Evolutionary conservation across 805 yeast genomes (phyloP).

Genomic region (Myxozyma sirexii): DNA sequence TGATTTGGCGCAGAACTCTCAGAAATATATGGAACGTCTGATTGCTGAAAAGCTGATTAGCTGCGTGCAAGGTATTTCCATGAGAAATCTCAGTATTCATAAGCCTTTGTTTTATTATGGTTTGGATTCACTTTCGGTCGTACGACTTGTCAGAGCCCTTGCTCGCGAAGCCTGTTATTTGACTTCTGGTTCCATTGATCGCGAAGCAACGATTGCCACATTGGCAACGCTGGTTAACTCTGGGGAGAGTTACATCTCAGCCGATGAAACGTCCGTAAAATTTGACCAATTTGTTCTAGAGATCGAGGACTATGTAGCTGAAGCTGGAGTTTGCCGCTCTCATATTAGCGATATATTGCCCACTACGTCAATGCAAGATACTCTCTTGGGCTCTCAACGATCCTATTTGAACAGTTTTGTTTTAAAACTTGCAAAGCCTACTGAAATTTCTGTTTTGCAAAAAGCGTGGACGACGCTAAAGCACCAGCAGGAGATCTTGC

Average conservation of each 20-base stretch:
- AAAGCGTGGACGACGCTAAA: constrained; percentile 12
- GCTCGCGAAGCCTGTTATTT: neutral
- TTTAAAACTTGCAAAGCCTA: constrained; percentile 1
- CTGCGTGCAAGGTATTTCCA: neutral
- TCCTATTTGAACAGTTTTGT: constrained; percentile 26
- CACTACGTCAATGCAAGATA: constrained; percentile 35
- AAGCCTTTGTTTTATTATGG: constrained; percentile 34
- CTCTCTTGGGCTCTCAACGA: constrained; percentile 1
- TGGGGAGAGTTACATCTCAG: neutral
- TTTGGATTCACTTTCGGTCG: constrained; percentile 35
- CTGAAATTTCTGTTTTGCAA: constrained; percentile 6
- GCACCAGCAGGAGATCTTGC: constrained; percentile 18
- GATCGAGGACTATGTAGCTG: neutral
- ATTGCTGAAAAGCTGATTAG: constrained; percentile 13
- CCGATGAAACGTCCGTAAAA: neutral
- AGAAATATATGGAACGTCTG: constrained; percentile 8
- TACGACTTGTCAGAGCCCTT: constrained; percentile 18
- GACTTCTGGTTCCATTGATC: constrained; percentile 14
- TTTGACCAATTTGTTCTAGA: neutral
- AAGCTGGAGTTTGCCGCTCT: neutral
- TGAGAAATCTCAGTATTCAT: neutral
- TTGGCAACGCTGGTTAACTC: neutral
- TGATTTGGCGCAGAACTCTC: neutral
- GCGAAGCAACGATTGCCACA: constrained; percentile 6
- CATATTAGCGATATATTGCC: constrained; percentile 16